phyloP scores from a whole-genome alignment of 2,329 filamentous ascomycete species.

The Phyllosticta ampelicida region DNA sequence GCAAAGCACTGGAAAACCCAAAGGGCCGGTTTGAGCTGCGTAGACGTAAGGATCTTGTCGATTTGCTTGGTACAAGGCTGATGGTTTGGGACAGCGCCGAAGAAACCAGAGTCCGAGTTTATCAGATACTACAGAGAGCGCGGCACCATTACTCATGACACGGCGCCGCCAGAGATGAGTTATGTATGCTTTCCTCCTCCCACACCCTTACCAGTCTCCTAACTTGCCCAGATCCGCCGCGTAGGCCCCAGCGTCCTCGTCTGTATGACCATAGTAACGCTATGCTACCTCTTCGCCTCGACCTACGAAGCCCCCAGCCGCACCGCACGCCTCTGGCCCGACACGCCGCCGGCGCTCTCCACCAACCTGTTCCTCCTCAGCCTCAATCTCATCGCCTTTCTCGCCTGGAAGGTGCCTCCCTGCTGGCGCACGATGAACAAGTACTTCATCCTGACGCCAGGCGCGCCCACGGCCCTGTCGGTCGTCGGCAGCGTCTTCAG shows the following conservation, averaged over 20 bases:
- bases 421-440: slow-evolving; percentile 57
- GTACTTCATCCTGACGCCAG: slow-evolving; percentile 55
- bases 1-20: slow-evolving; percentile 14
- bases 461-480: slow-evolving; percentile 50
- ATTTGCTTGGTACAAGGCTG: slow-evolving; percentile 24
- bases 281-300: slow-evolving; percentile 20
- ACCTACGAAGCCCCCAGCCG: slow-evolving; percentile 23
- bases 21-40: slow-evolving; percentile 21
- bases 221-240: slow-evolving; percentile 13
- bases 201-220: not conserved
- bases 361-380: slow-evolving; percentile 50
- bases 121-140: slow-evolving; percentile 19
- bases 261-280: slow-evolving; percentile 15
- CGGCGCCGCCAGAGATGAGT: slow-evolving; percentile 23
- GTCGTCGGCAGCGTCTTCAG: slow-evolving; percentile 58
- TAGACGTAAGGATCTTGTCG: slow-evolving; percentile 19
- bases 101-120: slow-evolving; percentile 18
- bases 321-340: slow-evolving; percentile 23
- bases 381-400: slow-evolving; percentile 47
- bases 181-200: slow-evolving; percentile 16
- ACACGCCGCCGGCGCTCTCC: slow-evolving; percentile 23
- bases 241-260: slow-evolving; percentile 25
- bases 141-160: slow-evolving; percentile 16
- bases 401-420: slow-evolving; percentile 53
- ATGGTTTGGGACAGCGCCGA: slow-evolving; percentile 5